Evolutionary conservation across 306 rosid genomes (phyloP).

Genomic region (Pterocarpus macrocarpus): DNA sequence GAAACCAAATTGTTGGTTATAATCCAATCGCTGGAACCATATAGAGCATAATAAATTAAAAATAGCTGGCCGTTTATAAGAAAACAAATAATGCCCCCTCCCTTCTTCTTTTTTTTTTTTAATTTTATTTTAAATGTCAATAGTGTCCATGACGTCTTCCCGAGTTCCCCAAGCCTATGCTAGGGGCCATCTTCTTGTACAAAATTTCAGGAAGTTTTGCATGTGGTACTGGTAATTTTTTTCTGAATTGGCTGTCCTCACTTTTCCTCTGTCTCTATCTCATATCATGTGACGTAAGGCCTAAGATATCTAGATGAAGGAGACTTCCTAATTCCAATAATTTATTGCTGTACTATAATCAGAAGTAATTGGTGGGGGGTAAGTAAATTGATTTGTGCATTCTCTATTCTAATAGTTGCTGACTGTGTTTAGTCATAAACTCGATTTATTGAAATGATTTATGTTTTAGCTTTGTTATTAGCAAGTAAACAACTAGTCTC

Average conservation of each 20-base stretch:
- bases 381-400: background rate
- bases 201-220: background rate
- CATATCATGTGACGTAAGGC: background rate
- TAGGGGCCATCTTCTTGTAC: background rate
- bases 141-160: background rate
- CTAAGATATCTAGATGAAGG: conserved; percentile 8
- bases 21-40: background rate
- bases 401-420: background rate
- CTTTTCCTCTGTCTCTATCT: background rate
- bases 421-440: background rate
- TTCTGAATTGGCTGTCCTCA: background rate
- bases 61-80: conserved; percentile 4
- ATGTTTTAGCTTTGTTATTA: conserved; percentile 13
- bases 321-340: background rate
- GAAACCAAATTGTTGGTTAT: background rate
- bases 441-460: background rate
- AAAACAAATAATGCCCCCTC: background rate
- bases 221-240: background rate
- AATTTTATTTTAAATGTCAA: background rate
- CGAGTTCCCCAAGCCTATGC: background rate
- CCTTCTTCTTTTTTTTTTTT: too few species aligned
- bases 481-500: background rate
- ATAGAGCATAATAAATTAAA: conserved; percentile 4
- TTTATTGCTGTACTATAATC: background rate
- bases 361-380: background rate